Evolutionary conservation across 148 eudicot species (phyloP), one percentile per base, ranked within the genome.

Genomic region (Cornus suecica): DNA sequence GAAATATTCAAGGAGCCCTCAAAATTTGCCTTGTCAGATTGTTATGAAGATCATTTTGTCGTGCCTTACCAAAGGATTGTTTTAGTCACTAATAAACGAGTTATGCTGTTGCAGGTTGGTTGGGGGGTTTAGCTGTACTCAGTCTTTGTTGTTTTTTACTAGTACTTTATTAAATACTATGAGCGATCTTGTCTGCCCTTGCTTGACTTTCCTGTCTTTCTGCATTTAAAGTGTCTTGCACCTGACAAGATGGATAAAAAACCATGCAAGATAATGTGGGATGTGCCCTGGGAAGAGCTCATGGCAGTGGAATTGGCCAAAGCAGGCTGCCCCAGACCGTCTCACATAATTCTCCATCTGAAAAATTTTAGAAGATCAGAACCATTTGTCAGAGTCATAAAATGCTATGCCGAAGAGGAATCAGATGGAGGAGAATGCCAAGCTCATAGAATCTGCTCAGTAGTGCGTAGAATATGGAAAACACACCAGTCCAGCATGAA

Each of bases 201-300:
- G 29, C 16, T 56, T 68, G 37, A 45, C 32, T 56, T 79, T 26
- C 8, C 15, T 70, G 45, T 76, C 62, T 70, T 75, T 81, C 48
- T 63, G 79, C 70, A 8, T 62, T 76, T 61, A 30, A 72, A 95
- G 98, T 86, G 90, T 81, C 79, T 86, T 77, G 83, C 85, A 77
- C 88, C 85, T 32, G 91, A 90, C 28, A 87, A 83, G 78, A 75
- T 93, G 87, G 99, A 93, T 83, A 87, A 84, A 79, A 91, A 79
- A 82, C 99, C 98, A 70, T 83, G 95, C 88, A 93, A 96, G 85
- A 93, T 96, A 72, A 77, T 91, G 88, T 96, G 99, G 99, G 99
- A 96, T 76, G 92, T 93, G 29, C 85, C 95, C 23, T 96, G 98
- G 99, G 97, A 91, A 78, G 98, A 96, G 77, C 80, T 96, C 73